These are phyloP conservation scores for Scenedesmus sp. DNA, from an alignment of 163 green algal species.

Conservation along the genomic window DNA sequence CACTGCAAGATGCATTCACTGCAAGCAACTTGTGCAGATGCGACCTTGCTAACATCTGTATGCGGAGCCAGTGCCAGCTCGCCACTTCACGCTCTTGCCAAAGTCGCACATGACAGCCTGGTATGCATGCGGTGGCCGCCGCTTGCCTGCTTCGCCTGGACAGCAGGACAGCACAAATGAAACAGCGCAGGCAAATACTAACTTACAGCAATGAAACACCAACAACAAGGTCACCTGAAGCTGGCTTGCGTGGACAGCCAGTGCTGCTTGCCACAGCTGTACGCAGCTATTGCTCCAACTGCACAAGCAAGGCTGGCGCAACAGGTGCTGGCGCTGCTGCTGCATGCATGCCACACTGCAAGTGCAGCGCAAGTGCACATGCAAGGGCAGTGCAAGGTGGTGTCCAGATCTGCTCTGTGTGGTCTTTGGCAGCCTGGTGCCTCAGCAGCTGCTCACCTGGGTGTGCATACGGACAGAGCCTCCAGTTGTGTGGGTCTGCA, in stretches of 20 bases:
- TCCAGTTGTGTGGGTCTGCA: slow-evolving; percentile 53
- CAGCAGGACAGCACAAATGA: background rate
- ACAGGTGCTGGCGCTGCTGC: background rate
- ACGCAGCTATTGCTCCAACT: too few species aligned
- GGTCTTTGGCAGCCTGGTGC: background rate
- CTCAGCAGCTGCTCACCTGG: background rate
- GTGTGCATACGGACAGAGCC: slow-evolving; percentile 45
- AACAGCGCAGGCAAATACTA: background rate
- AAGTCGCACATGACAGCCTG: slow-evolving; percentile 49
- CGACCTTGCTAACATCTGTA: too few species aligned
- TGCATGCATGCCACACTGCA: background rate
- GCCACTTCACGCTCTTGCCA: slow-evolving; percentile 23
- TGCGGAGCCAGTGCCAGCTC: background rate
- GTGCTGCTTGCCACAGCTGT: too few species aligned
- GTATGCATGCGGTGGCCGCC: slow-evolving; percentile 35
- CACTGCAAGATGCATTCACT: too few species aligned
- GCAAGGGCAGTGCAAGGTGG: too few species aligned
- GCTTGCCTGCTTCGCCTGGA: slow-evolving; percentile 51
- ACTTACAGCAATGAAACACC: too few species aligned
- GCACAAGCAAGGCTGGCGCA: background rate
- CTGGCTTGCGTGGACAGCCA: too few species aligned
- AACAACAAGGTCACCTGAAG: too few species aligned
- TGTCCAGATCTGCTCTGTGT: background rate
- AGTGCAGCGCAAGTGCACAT: background rate
- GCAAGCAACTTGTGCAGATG: too few species aligned